These are phyloP conservation scores for Ceratocystis ficicola DNA, from an alignment of 2,329 filamentous ascomycete genomes.

Conservation along the genomic window DNA sequence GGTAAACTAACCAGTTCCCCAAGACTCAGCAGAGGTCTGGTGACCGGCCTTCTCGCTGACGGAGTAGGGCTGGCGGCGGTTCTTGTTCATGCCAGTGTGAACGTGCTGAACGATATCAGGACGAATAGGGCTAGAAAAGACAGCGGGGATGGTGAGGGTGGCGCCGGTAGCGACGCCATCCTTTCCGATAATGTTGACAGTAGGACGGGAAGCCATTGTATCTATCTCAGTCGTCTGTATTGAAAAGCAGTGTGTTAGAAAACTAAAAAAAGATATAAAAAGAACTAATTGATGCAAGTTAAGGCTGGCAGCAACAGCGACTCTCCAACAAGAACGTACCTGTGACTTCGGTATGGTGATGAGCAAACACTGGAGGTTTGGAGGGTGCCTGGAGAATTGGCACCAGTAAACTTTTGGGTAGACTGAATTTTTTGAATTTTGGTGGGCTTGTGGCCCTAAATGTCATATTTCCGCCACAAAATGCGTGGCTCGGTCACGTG, in stretches of 20 bases:
- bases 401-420: slow-evolving; percentile 21
- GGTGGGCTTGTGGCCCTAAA: slow-evolving; percentile 23
- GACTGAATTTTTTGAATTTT: slow-evolving; percentile 20
- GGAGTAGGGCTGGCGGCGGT: slow-evolving; percentile 98
- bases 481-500: slow-evolving; percentile 13
- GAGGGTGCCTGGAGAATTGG: slow-evolving; percentile 21
- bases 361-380: slow-evolving; percentile 20
- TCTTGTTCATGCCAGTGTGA: slow-evolving; percentile 99
- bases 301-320: background rate
- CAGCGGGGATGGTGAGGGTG: slow-evolving; percentile 84
- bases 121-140: slow-evolving; percentile 96
- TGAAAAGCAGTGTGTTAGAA: slow-evolving; percentile 16
- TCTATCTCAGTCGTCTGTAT: slow-evolving; percentile 27
- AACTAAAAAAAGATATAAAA: slow-evolving; percentile 8
- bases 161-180: slow-evolving; percentile 85
- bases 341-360: slow-evolving; percentile 23
- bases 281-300: background rate
- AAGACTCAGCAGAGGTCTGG: slow-evolving; percentile 99
- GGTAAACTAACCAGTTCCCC: slow-evolving; percentile 81
- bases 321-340: slow-evolving; percentile 18
- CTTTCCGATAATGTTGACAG: slow-evolving; percentile 91
- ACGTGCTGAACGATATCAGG: slow-evolving; percentile 98
- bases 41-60: slow-evolving; percentile 99
- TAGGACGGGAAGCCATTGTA: slow-evolving; percentile 90
- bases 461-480: slow-evolving; percentile 20